These are phyloP conservation scores for Beauveria pseudobassiana DNA, from an alignment of 2,329 filamentous ascomycete genomes.

Conservation along the genomic window DNA sequence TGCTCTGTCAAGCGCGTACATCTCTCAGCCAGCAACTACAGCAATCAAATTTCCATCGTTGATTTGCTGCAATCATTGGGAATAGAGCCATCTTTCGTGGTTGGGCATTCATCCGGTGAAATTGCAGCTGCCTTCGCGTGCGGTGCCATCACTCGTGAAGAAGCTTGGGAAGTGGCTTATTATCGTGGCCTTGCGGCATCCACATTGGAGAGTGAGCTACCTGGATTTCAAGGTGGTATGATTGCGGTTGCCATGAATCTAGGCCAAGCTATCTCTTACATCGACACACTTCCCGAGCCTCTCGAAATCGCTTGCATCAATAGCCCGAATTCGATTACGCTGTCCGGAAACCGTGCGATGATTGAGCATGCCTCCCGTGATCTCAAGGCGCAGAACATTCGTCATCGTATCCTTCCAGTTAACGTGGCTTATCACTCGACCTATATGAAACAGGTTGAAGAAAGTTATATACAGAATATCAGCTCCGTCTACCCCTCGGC, in stretches of 20 bases:
- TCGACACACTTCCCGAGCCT: conserved; percentile 16
- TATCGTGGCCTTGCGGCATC: conserved; percentile 30
- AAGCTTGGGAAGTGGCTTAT: conserved; percentile 35
- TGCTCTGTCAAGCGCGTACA: conserved; percentile 25
- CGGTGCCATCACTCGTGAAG: conserved; percentile 26
- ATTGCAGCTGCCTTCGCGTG: conserved; percentile 37
- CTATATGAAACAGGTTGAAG: conserved; percentile 33
- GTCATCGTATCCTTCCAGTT: conserved; percentile 29
- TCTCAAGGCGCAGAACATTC: conserved; percentile 24
- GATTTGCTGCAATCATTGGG: conserved; percentile 29
- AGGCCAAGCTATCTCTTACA: conserved; percentile 21
- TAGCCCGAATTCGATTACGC: conserved; percentile 34
- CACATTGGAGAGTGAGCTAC: conserved; percentile 19
- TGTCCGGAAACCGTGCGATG: conserved; percentile 31
- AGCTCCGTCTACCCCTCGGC: conserved; percentile 14
- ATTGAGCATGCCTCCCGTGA: conserved; percentile 25
- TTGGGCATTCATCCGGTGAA: conserved; percentile 41
- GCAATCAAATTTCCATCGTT: conserved; percentile 35
- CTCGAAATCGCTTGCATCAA: conserved; percentile 37
- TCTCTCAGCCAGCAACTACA: conserved; percentile 35
- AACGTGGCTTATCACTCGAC: conserved; percentile 37
- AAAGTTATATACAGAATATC: conserved; percentile 27
- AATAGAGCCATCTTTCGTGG: conserved; percentile 26
- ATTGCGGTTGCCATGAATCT: conserved; percentile 31
- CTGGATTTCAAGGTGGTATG: conserved; percentile 31